Base-by-base conservation (phyloP, 345 rosid genomes). In the Clarkia xantiana region DNA sequence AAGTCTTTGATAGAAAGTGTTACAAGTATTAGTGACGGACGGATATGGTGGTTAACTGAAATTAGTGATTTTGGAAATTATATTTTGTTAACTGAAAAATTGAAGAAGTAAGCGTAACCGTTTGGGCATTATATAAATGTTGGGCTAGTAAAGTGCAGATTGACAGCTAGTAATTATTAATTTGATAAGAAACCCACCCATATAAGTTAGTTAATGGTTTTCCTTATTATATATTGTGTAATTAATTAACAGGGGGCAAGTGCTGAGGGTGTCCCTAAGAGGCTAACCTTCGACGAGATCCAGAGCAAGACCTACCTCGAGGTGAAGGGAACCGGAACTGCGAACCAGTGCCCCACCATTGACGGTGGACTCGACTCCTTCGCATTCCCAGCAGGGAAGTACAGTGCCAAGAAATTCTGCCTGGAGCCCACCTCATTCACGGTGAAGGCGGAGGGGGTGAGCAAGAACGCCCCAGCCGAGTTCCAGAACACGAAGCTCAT, bases 371-470 rank as follows among this genome's bases (percentile, higher is more conserved):
- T 70, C 1, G 88, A 79, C 50, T 57, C 73, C 11, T 90, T 90
- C 46, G 67, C 86, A 44, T 62, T 90, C 75, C 86, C 82, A 54
- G 57, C 94, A 0, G 95, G 97, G 18, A 90, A 82, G 67, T 90
- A 90, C 72, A 59, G 62, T 1, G 88, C 81, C 34, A 81, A 82
- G 82, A 90, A 90, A 65, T 39, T 90, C 53, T 90, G 95, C 77
- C 54, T 90, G 2, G 97, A 90, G 65, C 97, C 97, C 1, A 90
- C 97, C 66, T 90, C 97, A 12, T 90, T 90, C 81, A 90, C 94
- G 2, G 95, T 90, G 67, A 86, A 90, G 67, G 91, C 97, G 2
- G 97, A 90, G 42, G 23, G 82, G 19, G 75, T 90, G 6, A 74
- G 10, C 84, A 90, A 86, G 72, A 89, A 80, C 19, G 47, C 89